These are phyloP conservation scores for Isoetes engelmannii DNA, from an alignment of 83 land plant species.

Conservation along the genomic window DNA sequence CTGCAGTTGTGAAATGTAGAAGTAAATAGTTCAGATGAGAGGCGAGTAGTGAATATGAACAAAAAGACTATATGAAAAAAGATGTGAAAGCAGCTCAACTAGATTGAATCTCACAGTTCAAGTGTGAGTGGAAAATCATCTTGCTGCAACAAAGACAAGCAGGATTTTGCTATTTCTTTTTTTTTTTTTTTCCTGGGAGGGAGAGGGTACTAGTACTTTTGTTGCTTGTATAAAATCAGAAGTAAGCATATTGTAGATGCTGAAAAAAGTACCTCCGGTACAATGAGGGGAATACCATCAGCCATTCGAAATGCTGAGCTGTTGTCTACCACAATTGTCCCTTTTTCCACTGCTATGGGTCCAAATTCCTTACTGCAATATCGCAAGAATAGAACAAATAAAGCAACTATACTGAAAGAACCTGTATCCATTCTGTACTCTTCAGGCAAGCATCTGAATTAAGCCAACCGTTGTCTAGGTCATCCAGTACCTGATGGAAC, in stretches of 20 bases:
- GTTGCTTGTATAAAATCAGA: no score
- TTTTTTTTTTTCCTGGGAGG: background rate
- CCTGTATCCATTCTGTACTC: background rate
- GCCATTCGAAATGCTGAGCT: constrained; percentile 97
- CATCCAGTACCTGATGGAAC: constrained; percentile 45
- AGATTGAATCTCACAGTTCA: no score
- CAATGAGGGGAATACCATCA: constrained; percentile 69
- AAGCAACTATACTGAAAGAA: background rate
- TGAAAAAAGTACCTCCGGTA: constrained; percentile 55
- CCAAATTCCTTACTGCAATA: constrained; percentile 61
- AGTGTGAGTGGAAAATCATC: no score
- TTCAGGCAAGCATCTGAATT: background rate
- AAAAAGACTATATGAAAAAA: no score
- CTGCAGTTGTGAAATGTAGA: no score
- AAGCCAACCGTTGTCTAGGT: background rate
- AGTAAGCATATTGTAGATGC: background rate
- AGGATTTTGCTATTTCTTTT: background rate
- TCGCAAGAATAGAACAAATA: constrained; percentile 1
- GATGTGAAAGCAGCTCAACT: no score
- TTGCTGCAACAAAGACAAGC: no score
- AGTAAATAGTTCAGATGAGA: no score
- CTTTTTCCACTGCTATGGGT: constrained; percentile 63
- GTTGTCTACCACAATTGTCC: constrained; percentile 84
- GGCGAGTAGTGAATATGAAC: no score
- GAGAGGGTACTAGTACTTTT: no score